Evolutionary conservation across 352 stramenopile genomes (phyloP).

Genomic region (Halophytophthora batemanensis): DNA sequence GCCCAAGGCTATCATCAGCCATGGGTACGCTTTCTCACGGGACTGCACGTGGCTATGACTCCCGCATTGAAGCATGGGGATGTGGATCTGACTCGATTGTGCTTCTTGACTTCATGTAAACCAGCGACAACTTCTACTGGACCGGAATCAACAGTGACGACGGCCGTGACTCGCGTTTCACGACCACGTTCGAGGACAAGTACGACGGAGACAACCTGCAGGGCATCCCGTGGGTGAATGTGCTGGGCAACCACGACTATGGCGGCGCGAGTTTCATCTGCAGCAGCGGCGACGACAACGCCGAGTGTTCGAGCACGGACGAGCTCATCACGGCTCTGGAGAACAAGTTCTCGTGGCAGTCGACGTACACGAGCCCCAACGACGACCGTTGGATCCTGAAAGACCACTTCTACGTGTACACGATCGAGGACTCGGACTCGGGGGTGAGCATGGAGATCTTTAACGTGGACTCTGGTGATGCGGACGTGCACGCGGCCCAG

Average conservation of each 20-base stretch:
- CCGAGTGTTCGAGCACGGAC: conserved; percentile 23
- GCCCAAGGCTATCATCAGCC: conserved; percentile 58
- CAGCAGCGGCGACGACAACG: conserved; percentile 26
- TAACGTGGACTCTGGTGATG: conserved; percentile 58
- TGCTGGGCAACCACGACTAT: conserved; percentile 75
- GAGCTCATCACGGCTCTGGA: conserved; percentile 24
- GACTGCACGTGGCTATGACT: neutral
- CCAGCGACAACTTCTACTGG: conserved; percentile 68
- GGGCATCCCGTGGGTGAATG: conserved; percentile 55
- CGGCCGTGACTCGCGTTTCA: conserved; percentile 47
- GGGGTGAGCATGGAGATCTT: conserved; percentile 58
- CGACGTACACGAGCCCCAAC: conserved; percentile 45
- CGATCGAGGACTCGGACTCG: conserved; percentile 32
- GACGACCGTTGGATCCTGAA: conserved; percentile 50
- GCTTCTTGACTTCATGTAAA: neutral
- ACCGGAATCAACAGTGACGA: conserved; percentile 43
- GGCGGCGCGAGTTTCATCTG: conserved; percentile 60
- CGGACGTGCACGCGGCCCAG: conserved; percentile 40
- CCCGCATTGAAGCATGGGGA: too few relatives aligned
- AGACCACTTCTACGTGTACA: conserved; percentile 60
- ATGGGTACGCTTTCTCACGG: conserved; percentile 18
- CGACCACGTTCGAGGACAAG: conserved; percentile 53
- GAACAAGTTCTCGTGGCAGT: conserved; percentile 47
- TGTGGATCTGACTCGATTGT: neutral
- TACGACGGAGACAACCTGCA: conserved; percentile 47